Evolutionary conservation across 2,329 filamentous ascomycete species (phyloP).

Genomic region (Epichloe glyceriae): DNA sequence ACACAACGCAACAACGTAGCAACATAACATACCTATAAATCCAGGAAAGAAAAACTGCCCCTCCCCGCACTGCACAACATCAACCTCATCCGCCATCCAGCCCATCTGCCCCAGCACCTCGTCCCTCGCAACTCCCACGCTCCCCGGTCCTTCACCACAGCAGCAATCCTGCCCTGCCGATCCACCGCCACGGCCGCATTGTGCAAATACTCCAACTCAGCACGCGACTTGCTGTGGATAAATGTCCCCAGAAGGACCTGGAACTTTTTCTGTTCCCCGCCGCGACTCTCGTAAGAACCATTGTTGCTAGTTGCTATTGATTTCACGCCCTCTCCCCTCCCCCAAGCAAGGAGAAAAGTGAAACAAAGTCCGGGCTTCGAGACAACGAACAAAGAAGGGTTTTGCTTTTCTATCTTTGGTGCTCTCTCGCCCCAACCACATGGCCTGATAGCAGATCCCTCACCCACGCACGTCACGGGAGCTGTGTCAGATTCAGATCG

Average conservation of each 20-base stretch:
- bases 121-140: slow-evolving; percentile 16
- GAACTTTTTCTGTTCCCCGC: slow-evolving; percentile 17
- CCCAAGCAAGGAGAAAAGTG: too few species aligned
- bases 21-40: slow-evolving; percentile 52
- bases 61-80: slow-evolving; percentile 23
- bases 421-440: too few species aligned
- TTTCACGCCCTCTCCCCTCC: not conserved
- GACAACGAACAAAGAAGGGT: too few species aligned
- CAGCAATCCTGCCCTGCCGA: slow-evolving; percentile 34
- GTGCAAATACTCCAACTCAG: slow-evolving; percentile 38
- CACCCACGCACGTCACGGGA: too few species aligned
- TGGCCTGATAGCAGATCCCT: too few species aligned
- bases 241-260: slow-evolving; percentile 43
- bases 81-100: slow-evolving; percentile 29
- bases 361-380: too few species aligned
- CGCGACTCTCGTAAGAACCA: not conserved
- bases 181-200: slow-evolving; percentile 39
- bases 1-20: not conserved
- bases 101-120: slow-evolving; percentile 28
- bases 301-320: not conserved
- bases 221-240: slow-evolving; percentile 36
- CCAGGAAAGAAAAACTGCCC: slow-evolving; percentile 73
- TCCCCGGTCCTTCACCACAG: slow-evolving; percentile 26
- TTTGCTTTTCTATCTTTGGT: too few species aligned
- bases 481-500: too few species aligned